Evolutionary conservation across 768 basidiomycete genomes (phyloP), one percentile per base, ranked within the genome.

Genomic region (Cystobasidium ongulense): DNA sequence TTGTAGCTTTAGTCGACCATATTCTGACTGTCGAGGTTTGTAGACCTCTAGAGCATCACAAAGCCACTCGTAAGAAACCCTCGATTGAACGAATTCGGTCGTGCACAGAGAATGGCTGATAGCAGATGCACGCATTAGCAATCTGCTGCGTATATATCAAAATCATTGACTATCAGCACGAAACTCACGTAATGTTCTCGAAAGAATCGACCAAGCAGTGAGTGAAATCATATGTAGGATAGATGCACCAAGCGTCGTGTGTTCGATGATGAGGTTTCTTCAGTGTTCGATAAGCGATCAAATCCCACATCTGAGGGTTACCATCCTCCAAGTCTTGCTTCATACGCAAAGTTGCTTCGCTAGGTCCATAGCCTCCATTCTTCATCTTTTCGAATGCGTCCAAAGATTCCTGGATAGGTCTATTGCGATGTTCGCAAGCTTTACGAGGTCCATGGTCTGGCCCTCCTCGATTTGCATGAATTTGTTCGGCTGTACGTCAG

Each of bases 221-320:
- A 0, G 96, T 96, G 81, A 95, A 98, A 81, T 99, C 96, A 80
- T 99, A 99, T 0, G 94, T 97, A 1, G 95, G 95, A 81, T 99
- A 99, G 75, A 99, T 92, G 79, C 86, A 90, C 96, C 96, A 99
- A 79, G 89, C 90, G 80, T 89, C 88, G 11, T 87, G 87, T 0
- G 96, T 98, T 27, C 96, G 87, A 79, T 98, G 95, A 81, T 99
- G 96, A 35, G 90, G 87, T 1, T 91, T 87, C 63, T 90, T 86
- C 66, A 97, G 85, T 18, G 98, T 91, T 31, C 96, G 89, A 80
- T 98, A 99, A 7, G 95, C 95, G 39, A 96, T 90, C 68, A 96
- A 82, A 82, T 99, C 96, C 96, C 96, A 99, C 96, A 99, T 97
- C 82, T 93, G 92, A 13, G 95, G 95, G 81, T 98, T 99, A 15